Evolutionary conservation across 768 basidiomycete genomes (phyloP), one percentile per base, ranked within the genome.

Genomic region (Tylopilus cervinicoccineus): DNA sequence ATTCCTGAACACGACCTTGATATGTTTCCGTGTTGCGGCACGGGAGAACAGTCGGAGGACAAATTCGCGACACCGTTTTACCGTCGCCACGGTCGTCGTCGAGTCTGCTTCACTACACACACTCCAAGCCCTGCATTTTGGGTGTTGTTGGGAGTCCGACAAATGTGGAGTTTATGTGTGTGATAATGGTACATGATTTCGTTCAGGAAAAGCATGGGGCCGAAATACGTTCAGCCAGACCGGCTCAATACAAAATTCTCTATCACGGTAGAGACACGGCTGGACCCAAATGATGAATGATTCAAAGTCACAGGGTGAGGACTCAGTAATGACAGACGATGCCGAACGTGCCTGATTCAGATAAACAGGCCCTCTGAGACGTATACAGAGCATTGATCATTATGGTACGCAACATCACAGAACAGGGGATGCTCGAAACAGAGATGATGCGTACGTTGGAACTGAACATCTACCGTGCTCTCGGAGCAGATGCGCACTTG

Each of bases 11-110:
- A 26, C 38, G 17, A 27, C 28, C 32, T 24, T 41, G 48, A 62
- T 62, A 20, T 55, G 58, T 19, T 57, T 50, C 27, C 56, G 55
- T 22, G 32, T 54, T 57, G 28, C 46, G 42, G 10, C 47, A 57
- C n/a, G 53, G 45, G 3, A 34, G 9, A 46, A 17, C 20, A 32
- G 6, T 48, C 62, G 17, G 46, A 31, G 17, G 13, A 16, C 1
- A 31, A 47, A 40, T 19, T 40, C 38, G 47, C 47, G 14, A 46
- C 39, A 0, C 16, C 41, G 3, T 45, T 59, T 59, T 27, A 27
- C 48, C 13, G 33, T 57, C 29, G 46, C 27, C 14, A 19, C 54
- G 4, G 24, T 54, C 13, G 22, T 62, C n/a, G 17, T 61, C 38
- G 46, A 47, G 10, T 40, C 46, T 19, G 38, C 41, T 26, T 23